Conservation (phyloP, 768 basidiomycete genomes). For the Lactarius deliciosus region DNA sequence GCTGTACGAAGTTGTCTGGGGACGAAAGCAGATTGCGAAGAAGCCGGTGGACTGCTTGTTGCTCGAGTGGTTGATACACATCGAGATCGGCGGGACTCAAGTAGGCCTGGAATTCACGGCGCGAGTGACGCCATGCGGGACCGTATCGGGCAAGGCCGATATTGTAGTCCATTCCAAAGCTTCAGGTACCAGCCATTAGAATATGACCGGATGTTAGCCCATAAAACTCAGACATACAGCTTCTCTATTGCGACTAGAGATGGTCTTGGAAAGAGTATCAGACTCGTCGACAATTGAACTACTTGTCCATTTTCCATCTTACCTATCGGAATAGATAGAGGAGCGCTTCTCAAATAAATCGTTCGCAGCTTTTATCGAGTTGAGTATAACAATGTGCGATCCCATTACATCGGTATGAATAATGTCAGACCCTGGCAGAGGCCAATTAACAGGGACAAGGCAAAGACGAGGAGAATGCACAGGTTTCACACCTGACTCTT, state of each 20-base stretch:
- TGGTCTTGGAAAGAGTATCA: background rate
- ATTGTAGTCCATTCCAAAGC: background rate
- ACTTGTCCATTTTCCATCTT: background rate
- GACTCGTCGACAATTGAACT: too few relatives aligned
- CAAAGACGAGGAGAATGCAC: background rate
- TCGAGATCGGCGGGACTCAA: background rate
- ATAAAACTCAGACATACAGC: background rate
- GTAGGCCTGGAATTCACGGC: background rate
- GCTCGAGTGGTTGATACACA: background rate
- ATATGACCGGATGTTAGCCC: background rate
- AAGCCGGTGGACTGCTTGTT: background rate
- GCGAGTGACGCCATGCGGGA: background rate
- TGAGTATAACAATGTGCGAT: background rate
- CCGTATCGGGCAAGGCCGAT: background rate
- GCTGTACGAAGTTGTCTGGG: background rate
- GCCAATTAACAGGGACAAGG: background rate
- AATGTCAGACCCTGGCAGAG: background rate
- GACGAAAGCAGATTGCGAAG: background rate
- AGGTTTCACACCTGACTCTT: background rate
- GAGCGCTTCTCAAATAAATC: background rate
- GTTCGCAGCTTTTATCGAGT: background rate
- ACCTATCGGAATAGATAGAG: conserved; percentile 10
- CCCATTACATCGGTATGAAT: background rate
- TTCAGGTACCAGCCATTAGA: background rate
- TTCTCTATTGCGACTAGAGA: background rate